These are phyloP conservation scores for Candida broadrunensis DNA, from an alignment of 805 yeast genomes.

Conservation along the genomic window DNA sequence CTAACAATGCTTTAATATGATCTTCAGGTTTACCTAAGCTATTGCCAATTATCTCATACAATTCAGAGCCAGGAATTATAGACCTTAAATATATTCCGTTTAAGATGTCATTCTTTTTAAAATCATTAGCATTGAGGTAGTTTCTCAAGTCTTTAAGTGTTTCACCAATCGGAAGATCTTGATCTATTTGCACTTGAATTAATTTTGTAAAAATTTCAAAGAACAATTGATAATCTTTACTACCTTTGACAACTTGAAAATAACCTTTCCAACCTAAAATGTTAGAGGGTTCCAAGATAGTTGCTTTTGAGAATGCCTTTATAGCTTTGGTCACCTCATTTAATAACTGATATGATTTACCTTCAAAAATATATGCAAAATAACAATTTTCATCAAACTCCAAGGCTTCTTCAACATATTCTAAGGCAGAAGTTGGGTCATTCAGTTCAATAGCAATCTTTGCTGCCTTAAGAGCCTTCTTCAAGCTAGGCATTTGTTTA, in stretches of 20 bases:
- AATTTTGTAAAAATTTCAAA: conserved; percentile 47
- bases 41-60: conserved; percentile 52
- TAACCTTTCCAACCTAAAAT: conserved; percentile 82
- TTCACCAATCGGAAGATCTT: conserved; percentile 48
- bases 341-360: conserved; percentile 59
- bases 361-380: conserved; percentile 67
- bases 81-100: conserved; percentile 47
- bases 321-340: conserved; percentile 38
- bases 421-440: conserved; percentile 63
- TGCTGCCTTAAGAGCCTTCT: conserved; percentile 34
- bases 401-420: conserved; percentile 53
- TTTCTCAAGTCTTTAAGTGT: conserved; percentile 44
- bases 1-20: conserved; percentile 44
- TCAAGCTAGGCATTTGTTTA: conserved; percentile 19
- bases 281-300: conserved; percentile 47
- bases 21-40: conserved; percentile 41
- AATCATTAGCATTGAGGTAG: conserved; percentile 38
- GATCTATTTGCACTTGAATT: conserved; percentile 31
- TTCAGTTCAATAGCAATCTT: conserved; percentile 48
- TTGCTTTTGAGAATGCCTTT: conserved; percentile 47
- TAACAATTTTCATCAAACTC: conserved; percentile 55
- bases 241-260: conserved; percentile 40
- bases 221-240: conserved; percentile 39
- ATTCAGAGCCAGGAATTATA: conserved; percentile 53
- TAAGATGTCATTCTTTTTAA: conserved; percentile 25